Evolutionary conservation across 2,329 filamentous ascomycete species (phyloP), one percentile per base, ranked within the genome.

Genomic region (Aspergillus uvarum): DNA sequence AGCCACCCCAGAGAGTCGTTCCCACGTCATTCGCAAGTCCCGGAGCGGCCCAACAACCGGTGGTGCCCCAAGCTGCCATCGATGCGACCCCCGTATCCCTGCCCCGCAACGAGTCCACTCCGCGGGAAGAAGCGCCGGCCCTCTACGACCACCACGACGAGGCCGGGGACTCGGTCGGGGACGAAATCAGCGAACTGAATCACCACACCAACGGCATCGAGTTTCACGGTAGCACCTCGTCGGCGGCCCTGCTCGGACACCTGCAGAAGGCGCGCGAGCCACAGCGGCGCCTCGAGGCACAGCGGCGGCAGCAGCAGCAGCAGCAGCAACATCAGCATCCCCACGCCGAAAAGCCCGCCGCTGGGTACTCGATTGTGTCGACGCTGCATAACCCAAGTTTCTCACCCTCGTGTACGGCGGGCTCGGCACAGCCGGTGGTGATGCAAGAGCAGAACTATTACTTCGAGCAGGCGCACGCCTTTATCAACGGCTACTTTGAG

Each of bases 191-290:
- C 4, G 79, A 79, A 29, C 69, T 81, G 42, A 81, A 81, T 59
- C 72, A 72, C 11, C 78, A 81, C 49, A 82, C 79, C 0, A 76
- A 75, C 29, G 77, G 75, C 56, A 75, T 80, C 32, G 80, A 82
- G 61, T 82, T 80, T 42, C 80, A 82, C 59, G 80, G 80, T 4
- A 80, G 76, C 59, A 79, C 79, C 1, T 82, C 80, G 0, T 79
- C 77, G 2, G 76, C 80, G 1, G 78, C 80, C 4, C 72, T 80
- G 2, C 71, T 82, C 10, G 79, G 76, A 2, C 76, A 78, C 54
- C 66, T 82, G 4, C 72, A 79, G 58, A 74, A 70, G 55, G 61
- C 66, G 2, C 66, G 69, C 3, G 72, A 70, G 2, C 68, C 67
- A 1, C 64, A 62, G 24, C 59, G 62, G 14, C 59, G 58, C 4